These are phyloP conservation scores for Tylopilus plumbeoviolaceoides DNA, from an alignment of 768 basidiomycete species.

Conservation along the genomic window DNA sequence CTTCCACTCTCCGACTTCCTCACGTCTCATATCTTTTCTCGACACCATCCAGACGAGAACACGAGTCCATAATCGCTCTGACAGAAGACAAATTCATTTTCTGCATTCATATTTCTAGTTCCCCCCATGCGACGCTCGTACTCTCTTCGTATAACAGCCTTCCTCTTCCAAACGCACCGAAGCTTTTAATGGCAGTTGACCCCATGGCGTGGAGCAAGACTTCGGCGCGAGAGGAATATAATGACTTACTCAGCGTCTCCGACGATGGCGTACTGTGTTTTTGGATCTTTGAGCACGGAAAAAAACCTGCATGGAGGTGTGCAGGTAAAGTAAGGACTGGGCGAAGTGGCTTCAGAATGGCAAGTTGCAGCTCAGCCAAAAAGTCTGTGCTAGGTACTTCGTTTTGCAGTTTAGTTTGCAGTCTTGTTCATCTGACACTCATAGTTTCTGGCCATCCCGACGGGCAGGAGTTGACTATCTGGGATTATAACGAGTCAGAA, in stretches of 20 bases:
- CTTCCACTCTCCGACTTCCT: slow-evolving; percentile 43
- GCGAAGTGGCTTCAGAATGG: slow-evolving; percentile 59
- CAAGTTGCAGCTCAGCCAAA: slow-evolving; percentile 85
- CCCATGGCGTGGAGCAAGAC: slow-evolving; percentile 78
- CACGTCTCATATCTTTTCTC: slow-evolving; percentile 60
- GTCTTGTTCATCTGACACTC: slow-evolving; percentile 2
- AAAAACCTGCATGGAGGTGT: slow-evolving; percentile 48
- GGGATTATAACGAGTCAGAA: slow-evolving; percentile 94
- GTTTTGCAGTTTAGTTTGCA: slow-evolving; percentile 9
- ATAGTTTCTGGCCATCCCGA: slow-evolving; percentile 57
- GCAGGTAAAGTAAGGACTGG: slow-evolving; percentile 76
- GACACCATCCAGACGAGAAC: slow-evolving; percentile 48
- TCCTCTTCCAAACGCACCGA: slow-evolving; percentile 45
- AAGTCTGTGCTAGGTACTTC: slow-evolving; percentile 81
- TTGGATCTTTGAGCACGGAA: slow-evolving; percentile 64
- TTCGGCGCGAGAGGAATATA: slow-evolving; percentile 49
- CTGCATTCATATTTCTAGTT: slow-evolving; percentile 44
- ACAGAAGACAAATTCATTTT: slow-evolving; percentile 58
- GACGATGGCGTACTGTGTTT: slow-evolving; percentile 78
- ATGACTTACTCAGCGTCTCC: slow-evolving; percentile 77
- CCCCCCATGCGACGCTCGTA: slow-evolving; percentile 35
- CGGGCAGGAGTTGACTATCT: slow-evolving; percentile 84
- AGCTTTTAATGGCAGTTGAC: slow-evolving; percentile 72
- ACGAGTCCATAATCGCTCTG: slow-evolving; percentile 63
- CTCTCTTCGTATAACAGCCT: slow-evolving; percentile 49